Base-by-base conservation (phyloP, 768 basidiomycete species). In the Zangia roseola region DNA sequence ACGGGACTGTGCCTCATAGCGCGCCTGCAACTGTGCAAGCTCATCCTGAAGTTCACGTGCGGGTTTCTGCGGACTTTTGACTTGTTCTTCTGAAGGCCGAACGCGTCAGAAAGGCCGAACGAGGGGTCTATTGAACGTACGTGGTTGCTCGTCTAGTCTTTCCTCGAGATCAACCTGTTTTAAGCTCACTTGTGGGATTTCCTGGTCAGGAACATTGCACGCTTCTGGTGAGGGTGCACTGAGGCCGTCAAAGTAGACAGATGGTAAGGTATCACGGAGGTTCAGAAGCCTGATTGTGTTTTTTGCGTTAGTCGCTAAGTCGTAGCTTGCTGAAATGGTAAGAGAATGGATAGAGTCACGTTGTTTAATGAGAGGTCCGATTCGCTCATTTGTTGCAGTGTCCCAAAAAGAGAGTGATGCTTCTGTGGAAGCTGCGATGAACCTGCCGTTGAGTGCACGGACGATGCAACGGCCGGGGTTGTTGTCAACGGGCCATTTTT, bases 351-450 rank as follows among this genome's bases (percentile, higher is more conserved):
- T 8, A 10, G 21, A 12, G 1, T 33, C 52, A 3, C 16, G 17
- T 3, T 45, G 3, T 3, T 58, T 20, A n/a, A 58, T 25, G 36
- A 54, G 4, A 7, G 47, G 19, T 7, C 56, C 48, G 5, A 50
- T 47, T 20, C n/a, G 56, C 17, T 35, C 8, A 12, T 38, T 30
- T 2, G 47, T 54, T 4, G n/a, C 19, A 24, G 45, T 45, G 20
- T 58, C 56, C 56, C 56, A 58, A 24, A 57, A 54, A 1, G 47
- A 53, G 17, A 58, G 9, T 0, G 47, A 41, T 6, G 40, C 45
- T 10, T 40, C 13, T 10, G 46, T 50, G 1, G 28, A 6, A 2
- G 36, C 52, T 8, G 17, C 43, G 20, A 58, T 47, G 24, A 54
- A 58, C 12, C 35, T 42, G 19, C 41, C 50, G 12, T 57, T 52